phyloP scores from a whole-genome alignment of 2,329 filamentous ascomycete genomes.

The Trichoderma koningii region DNA sequence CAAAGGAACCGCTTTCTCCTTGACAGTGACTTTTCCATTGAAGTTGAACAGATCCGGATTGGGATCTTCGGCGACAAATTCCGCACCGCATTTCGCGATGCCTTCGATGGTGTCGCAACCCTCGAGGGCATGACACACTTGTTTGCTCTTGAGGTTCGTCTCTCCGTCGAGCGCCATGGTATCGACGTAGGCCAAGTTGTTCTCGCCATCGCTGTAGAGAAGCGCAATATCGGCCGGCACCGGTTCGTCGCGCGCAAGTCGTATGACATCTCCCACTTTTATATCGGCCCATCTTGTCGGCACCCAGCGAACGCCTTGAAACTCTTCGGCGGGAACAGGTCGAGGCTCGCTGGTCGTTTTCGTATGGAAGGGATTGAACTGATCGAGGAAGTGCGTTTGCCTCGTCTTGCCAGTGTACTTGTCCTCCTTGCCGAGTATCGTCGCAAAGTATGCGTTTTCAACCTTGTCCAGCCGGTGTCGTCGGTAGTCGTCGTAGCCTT shows the following conservation, averaged over 20 bases:
- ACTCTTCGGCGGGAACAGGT: constrained; percentile 58
- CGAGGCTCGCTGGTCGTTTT: constrained; percentile 37
- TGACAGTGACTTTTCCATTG: constrained; percentile 65
- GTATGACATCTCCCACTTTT: constrained; percentile 53
- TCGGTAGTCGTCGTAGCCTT: constrained; percentile 83
- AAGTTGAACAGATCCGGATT: constrained; percentile 78
- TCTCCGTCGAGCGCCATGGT: constrained; percentile 85
- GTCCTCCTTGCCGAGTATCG: constrained; percentile 47
- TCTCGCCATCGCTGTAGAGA: constrained; percentile 74
- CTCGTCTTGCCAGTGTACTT: constrained; percentile 37
- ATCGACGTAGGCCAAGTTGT: constrained; percentile 79
- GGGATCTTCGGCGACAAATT: constrained; percentile 74
- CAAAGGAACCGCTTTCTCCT: constrained; percentile 64
- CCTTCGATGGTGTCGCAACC: constrained; percentile 57
- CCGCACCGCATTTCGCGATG: constrained; percentile 57
- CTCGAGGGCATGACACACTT: constrained; percentile 63
- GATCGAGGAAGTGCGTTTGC: constrained; percentile 32
- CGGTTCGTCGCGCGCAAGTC: constrained; percentile 67
- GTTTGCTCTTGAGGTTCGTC: constrained; percentile 78
- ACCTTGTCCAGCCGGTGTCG: constrained; percentile 78
- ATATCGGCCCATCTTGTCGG: constrained; percentile 49
- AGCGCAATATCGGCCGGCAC: constrained; percentile 83
- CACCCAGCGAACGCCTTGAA: constrained; percentile 58
- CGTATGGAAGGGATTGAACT: constrained; percentile 40
- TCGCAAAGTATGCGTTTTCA: constrained; percentile 65